Evolutionary conservation across 257 asterid species (phyloP), one percentile per base, ranked within the genome.

Genomic region (Paraleonurus japonicus): DNA sequence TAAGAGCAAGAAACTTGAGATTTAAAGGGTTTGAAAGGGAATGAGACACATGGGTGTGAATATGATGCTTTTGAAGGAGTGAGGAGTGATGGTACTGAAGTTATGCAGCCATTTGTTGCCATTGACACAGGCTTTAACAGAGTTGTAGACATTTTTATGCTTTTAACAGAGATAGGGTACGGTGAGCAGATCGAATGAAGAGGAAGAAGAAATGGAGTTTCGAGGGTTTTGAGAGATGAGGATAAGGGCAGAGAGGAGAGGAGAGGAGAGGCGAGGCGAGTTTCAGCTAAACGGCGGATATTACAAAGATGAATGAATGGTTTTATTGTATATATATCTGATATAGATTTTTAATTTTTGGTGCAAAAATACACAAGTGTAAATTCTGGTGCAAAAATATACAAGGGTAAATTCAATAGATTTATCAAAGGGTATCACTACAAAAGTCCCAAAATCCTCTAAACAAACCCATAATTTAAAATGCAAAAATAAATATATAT

Each of bases 31-130:
- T 79, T 85, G 20, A 73, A 61, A 1, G 83, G 80, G 69, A 85
- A 48, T 13, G 86, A 58, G 43, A 82, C 62, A 73, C n/a, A 54
- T 1, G 81, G 78, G 69, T 75, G 69, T 10, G 82, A 72, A 60
- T 65, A 59, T n/a, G 89, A 76, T 74, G 83, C 80, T 67, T 82
- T 84, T 5, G 84, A 66, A 45, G 84, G 10, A 54, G 87, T 57
- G 83, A 80, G 79, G 57, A 83, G 84, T 12, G 92, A 78, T 7
- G 95, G 83, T 8, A 76, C 72, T 32, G 96, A 82, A 55, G 85
- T 71, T 55, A 81, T 70, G 84, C 89, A 87, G 61, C 78, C 78
- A 32, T 81, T 88, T 20, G 93, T 69, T 10, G 92, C 81, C 92
- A 86, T 77, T 57, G 92, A 71, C 50, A 79, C 16, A 20, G 93